Percentiles rank a stretch among this genome's conserved stretches.
These are phyloP conservation scores for Eimeria zaria DNA, from an alignment of 169 alveolate genomes.

Conservation along the genomic window DNA sequence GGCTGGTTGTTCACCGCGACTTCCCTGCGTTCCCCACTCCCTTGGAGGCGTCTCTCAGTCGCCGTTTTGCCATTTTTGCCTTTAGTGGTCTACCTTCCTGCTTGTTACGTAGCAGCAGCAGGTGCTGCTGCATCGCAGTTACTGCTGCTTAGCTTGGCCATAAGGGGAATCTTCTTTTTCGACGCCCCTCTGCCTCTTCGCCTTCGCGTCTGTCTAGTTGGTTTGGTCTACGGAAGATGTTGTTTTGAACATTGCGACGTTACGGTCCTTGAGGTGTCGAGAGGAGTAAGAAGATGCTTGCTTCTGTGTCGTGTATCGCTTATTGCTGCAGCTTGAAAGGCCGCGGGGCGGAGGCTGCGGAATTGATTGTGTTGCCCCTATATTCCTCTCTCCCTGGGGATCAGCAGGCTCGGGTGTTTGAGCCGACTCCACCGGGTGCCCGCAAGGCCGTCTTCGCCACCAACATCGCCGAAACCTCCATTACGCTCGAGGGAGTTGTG, in stretches of 20 bases:
- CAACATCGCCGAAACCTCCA: slow-evolving; percentile 99
- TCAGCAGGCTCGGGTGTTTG: slow-evolving; percentile 99
- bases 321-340: slow-evolving; percentile 88
- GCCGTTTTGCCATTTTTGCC: not conserved
- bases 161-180: not conserved
- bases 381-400: slow-evolving; percentile 99
- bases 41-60: not conserved
- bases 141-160: not conserved
- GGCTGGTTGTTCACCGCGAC: not conserved
- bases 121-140: not conserved
- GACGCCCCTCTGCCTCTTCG: not conserved
- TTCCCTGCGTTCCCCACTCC: not conserved
- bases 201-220: not conserved
- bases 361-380: slow-evolving; percentile 98
- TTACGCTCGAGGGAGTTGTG: slow-evolving; percentile 99
- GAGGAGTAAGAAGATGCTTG: not conserved
- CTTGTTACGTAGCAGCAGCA: not conserved
- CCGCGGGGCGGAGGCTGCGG: slow-evolving; percentile 97
- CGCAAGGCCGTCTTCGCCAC: slow-evolving; percentile 99
- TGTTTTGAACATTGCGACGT: not conserved
- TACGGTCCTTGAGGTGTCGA: not conserved
- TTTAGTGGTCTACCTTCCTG: not conserved
- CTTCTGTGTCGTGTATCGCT: not conserved
- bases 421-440: slow-evolving; percentile 93
- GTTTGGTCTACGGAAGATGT: not conserved